phyloP scores from a whole-genome alignment of 495 filamentous ascomycete species.

The Xeromyces bisporus region DNA sequence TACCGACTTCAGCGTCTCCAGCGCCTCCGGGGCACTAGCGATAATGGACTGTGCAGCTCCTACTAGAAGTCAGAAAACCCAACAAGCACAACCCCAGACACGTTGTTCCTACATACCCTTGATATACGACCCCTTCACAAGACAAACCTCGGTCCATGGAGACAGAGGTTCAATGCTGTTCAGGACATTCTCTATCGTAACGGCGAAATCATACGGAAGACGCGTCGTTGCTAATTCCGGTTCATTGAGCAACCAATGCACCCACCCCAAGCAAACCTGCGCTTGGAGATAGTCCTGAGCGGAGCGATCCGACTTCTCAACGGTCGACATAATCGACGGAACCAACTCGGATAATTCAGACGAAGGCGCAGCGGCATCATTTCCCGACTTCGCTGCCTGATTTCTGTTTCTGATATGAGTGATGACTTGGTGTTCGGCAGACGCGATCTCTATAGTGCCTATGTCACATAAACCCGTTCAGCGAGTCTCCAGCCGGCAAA shows the following conservation, averaged over 20 bases:
- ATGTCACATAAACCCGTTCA: too few species aligned
- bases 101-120: slow-evolving; percentile 30
- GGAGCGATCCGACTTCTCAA: slow-evolving; percentile 40
- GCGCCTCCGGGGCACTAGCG: slow-evolving; percentile 36
- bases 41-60: slow-evolving; percentile 43
- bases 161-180: slow-evolving; percentile 30
- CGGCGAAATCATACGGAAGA: slow-evolving; percentile 45
- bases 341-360: slow-evolving; percentile 44
- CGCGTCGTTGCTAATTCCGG: slow-evolving; percentile 39
- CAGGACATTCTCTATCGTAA: slow-evolving; percentile 29
- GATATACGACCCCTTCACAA: slow-evolving; percentile 60
- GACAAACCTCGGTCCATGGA: slow-evolving; percentile 64
- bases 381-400: slow-evolving; percentile 17
- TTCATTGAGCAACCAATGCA: slow-evolving; percentile 61
- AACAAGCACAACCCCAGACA: background rate
- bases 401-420: slow-evolving; percentile 26
- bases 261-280: slow-evolving; percentile 63
- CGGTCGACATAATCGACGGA: slow-evolving; percentile 41
- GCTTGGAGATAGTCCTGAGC: slow-evolving; percentile 64
- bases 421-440: slow-evolving; percentile 49
- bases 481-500: background rate
- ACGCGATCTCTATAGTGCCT: slow-evolving; percentile 65
- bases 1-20: slow-evolving; percentile 45
- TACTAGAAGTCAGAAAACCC: slow-evolving; percentile 9
- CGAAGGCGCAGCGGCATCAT: slow-evolving; percentile 21